phyloP scores from a whole-genome alignment of 2,329 filamentous ascomycete genomes.

The Pseudogymnoascus sp. region DNA sequence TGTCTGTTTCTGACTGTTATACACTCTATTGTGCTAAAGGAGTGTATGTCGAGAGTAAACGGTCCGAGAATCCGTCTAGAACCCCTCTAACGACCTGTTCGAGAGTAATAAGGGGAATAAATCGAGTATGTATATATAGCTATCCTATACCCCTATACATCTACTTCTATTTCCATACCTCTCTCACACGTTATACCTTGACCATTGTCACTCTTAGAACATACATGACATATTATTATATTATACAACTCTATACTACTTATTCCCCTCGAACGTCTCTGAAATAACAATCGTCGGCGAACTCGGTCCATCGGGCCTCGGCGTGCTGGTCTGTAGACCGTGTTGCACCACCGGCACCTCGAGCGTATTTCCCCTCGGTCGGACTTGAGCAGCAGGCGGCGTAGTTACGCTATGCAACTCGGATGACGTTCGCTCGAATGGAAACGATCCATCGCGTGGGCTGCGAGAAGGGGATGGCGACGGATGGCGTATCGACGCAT shows the following conservation, averaged over 20 bases:
- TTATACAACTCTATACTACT: not conserved
- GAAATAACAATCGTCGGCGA: not conserved
- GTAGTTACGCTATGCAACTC: slow-evolving; percentile 14
- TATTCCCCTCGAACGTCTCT: not conserved
- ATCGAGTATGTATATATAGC: too few relatives aligned
- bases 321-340: not conserved
- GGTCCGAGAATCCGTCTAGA: too few relatives aligned
- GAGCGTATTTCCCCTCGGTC: slow-evolving; percentile 9
- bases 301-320: not conserved
- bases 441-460: slow-evolving; percentile 20
- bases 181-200: too few relatives aligned
- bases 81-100: too few relatives aligned
- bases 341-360: slow-evolving; percentile 8
- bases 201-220: too few relatives aligned
- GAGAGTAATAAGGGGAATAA: too few relatives aligned
- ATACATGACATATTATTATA: too few relatives aligned
- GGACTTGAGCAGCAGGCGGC: not conserved
- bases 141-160: too few relatives aligned
- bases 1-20: too few relatives aligned
- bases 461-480: slow-evolving; percentile 17
- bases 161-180: too few relatives aligned
- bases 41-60: too few relatives aligned
- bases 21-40: too few relatives aligned
- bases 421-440: slow-evolving; percentile 14
- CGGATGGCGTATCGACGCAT: slow-evolving; percentile 25